These are phyloP conservation scores for Evernia prunastri DNA, from an alignment of 495 filamentous ascomycete species.

Conservation along the genomic window DNA sequence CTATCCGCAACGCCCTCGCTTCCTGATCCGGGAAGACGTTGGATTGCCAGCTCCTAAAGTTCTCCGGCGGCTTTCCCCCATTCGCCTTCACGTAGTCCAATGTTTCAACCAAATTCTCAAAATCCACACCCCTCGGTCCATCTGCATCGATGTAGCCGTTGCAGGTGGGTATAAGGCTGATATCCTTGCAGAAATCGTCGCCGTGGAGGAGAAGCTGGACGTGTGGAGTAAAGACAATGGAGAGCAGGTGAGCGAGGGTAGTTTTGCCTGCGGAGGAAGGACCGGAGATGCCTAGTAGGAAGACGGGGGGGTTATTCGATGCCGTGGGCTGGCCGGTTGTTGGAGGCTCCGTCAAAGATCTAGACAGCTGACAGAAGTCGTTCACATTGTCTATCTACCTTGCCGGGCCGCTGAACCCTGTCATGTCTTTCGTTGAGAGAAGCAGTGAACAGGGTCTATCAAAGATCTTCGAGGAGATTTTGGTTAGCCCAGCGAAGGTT, in stretches of 20 bases:
- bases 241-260: not conserved
- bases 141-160: not conserved
- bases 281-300: not conserved
- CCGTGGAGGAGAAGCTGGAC: not conserved
- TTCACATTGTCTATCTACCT: not conserved
- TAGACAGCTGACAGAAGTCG: not conserved
- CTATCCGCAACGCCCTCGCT: not conserved
- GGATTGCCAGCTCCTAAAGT: not conserved
- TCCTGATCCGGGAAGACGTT: not conserved
- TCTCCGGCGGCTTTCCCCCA: not conserved
- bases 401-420: not conserved
- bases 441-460: too few relatives aligned
- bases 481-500: too few relatives aligned
- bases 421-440: not conserved
- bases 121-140: not conserved
- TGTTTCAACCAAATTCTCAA: not conserved
- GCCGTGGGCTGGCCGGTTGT: too few relatives aligned
- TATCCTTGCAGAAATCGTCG: not conserved
- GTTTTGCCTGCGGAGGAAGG: not conserved
- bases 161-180: not conserved
- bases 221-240: not conserved
- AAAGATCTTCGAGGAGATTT: too few relatives aligned
- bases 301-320: not conserved
- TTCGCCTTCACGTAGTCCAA: not conserved
- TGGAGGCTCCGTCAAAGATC: too few relatives aligned